Evolutionary conservation across 257 asterid species (phyloP).

Genomic region (Craterostigma plantagineum): DNA sequence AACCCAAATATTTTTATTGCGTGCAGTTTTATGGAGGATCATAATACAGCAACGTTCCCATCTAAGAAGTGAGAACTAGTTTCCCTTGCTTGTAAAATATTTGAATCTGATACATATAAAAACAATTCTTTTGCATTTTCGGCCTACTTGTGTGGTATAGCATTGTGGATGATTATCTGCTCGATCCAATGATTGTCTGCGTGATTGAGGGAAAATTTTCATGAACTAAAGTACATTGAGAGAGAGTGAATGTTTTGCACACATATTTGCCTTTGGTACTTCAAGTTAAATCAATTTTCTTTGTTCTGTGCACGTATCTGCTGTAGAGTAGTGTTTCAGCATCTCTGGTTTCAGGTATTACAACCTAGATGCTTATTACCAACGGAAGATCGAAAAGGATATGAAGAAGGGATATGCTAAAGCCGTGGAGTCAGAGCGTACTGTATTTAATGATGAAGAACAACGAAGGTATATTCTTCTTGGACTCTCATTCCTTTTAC

Average conservation of each 20-base stretch:
- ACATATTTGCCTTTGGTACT: no score
- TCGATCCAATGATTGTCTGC: no score
- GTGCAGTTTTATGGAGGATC: slow-evolving; percentile 97
- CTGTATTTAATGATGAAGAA: slow-evolving; percentile 80
- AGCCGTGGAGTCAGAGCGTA: slow-evolving; percentile 48
- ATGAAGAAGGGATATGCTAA: slow-evolving; percentile 41
- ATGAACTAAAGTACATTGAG: no score
- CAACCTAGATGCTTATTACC: slow-evolving; percentile 63
- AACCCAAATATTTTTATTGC: slow-evolving; percentile 5
- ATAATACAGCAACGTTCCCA: slow-evolving; percentile 95
- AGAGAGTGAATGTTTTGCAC: no score
- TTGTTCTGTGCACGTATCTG: no score
- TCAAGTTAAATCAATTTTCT: no score
- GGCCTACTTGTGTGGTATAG: no score
- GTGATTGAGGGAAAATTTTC: no score
- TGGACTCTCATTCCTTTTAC: background rate
- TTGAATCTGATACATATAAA: no score
- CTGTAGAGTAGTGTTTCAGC: slow-evolving; percentile 2
- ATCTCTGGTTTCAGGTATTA: slow-evolving; percentile 53
- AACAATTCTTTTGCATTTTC: no score
- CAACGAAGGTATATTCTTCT: slow-evolving; percentile 48
- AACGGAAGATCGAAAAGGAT: slow-evolving; percentile 52
- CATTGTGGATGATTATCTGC: no score
- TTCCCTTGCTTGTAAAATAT: slow-evolving; percentile 5
- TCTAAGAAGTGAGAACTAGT: slow-evolving; percentile 63